These are phyloP conservation scores for Picocystis sp. DNA, from an alignment of 163 green algal species.

Conservation along the genomic window DNA sequence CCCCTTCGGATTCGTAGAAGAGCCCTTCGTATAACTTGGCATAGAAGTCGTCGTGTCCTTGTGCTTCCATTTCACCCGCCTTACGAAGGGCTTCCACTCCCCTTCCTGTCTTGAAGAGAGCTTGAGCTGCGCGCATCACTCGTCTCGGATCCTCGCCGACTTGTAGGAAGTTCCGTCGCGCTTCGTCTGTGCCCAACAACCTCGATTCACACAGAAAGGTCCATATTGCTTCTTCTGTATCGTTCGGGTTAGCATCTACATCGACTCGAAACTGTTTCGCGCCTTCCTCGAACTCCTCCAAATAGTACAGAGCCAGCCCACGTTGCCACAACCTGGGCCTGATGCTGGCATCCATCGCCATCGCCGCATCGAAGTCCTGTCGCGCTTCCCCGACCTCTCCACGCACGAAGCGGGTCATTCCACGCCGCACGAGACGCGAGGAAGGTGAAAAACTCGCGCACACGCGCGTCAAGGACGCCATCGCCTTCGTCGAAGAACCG, in stretches of 20 bases:
- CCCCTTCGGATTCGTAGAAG: conserved; percentile 26
- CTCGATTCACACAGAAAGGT: conserved; percentile 49
- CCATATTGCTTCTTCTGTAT: conserved; percentile 57
- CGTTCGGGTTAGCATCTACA: conserved; percentile 49
- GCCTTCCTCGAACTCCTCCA: conserved; percentile 29
- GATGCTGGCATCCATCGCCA: conserved; percentile 22
- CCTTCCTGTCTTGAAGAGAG: background rate
- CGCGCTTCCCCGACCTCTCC: too few relatives aligned
- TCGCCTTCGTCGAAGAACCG: too few relatives aligned
- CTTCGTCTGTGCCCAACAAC: conserved; percentile 30
- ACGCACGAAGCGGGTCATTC: too few relatives aligned
- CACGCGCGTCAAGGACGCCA: too few relatives aligned
- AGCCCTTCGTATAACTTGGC: conserved; percentile 23
- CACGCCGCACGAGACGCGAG: too few relatives aligned
- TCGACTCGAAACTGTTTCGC: conserved; percentile 44
- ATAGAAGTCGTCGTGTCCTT: conserved; percentile 45
- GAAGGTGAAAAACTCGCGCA: too few relatives aligned
- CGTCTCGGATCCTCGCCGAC: conserved; percentile 31
- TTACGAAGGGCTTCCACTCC: conserved; percentile 19
- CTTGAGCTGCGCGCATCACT: conserved; percentile 36
- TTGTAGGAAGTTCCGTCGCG: conserved; percentile 42
- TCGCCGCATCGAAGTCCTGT: conserved; percentile 34
- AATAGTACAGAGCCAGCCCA: conserved; percentile 50
- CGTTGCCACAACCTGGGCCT: conserved; percentile 59
- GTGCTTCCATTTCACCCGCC: conserved; percentile 10